These are phyloP conservation scores for Heritiera fomes DNA, from an alignment of 345 rosid species.

Conservation along the genomic window DNA sequence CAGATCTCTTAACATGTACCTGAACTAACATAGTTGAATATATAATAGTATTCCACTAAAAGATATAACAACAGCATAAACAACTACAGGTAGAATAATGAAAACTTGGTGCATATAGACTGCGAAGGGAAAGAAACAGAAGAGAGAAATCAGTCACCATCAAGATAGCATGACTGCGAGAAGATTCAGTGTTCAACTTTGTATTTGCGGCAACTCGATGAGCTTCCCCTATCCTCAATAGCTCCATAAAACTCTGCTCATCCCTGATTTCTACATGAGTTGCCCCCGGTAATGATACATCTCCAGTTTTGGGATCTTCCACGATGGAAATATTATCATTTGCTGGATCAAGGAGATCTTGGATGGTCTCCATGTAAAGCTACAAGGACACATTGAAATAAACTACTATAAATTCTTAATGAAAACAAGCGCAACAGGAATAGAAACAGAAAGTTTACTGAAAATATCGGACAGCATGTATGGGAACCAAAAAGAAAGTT, in stretches of 20 bases:
- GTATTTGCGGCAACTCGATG: constrained; percentile 97
- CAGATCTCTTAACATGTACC: constrained; percentile 86
- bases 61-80: constrained; percentile 22
- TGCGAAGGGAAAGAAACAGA: constrained; percentile 7
- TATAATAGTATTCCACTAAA: constrained; percentile 17
- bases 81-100: constrained; percentile 7
- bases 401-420: neutral
- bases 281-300: constrained; percentile 94
- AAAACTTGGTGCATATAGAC: neutral
- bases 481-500: neutral
- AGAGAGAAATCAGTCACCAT: constrained; percentile 54
- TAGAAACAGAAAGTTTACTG: neutral
- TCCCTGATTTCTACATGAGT: constrained; percentile 75
- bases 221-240: constrained; percentile 82
- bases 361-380: constrained; percentile 98
- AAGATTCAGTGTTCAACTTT: constrained; percentile 90
- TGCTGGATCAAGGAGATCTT: constrained; percentile 89
- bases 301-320: constrained; percentile 96
- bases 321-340: constrained; percentile 92
- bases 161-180: constrained; percentile 96
- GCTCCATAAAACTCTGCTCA: constrained; percentile 72
- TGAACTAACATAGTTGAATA: constrained; percentile 30
- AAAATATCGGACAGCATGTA: neutral
- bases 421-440: neutral
- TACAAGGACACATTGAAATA: constrained; percentile 33